Base-by-base conservation (phyloP, 768 basidiomycete species). In the Porphyrellus cyaneotinctus region DNA sequence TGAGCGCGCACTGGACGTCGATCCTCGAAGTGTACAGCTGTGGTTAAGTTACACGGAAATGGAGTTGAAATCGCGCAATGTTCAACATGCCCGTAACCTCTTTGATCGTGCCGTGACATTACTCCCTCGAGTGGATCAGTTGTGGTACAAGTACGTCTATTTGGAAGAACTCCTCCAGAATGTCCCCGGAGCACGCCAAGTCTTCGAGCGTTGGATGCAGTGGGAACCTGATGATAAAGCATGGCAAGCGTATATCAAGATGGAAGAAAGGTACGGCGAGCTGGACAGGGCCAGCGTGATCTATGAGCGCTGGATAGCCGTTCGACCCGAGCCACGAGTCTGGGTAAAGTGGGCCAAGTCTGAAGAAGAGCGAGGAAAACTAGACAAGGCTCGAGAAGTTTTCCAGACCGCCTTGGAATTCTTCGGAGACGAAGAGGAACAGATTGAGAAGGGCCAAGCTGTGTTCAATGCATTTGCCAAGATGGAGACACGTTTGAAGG, bases 211-310 rank as follows among this genome's bases (percentile, higher is more conserved):
- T 42, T 99, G 97, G 97, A 95, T 98, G 93, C 83, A 91, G 59
- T 98, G 97, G 97, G 97, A 98, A 67, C 97, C 97, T 1, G 95
- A 98, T 63, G 97, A 98, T 81, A 97, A 97, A 75, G 94, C 95
- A 4, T 99, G 95, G 95, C 91, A 94, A 66, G 92, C 93, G n/a
- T 98, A 95, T 72, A 91, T 98, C 78, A 98, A 99, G 75, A 78
- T 98, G 68, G 97, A 99, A 74, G 85, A 88, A 65, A 81, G 97
- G 47, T 99, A 98, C 67, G 77, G 84, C 51, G 97, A 99, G 70
- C 72, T 84, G 20, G 97, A 97, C 61, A 79, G 97, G 10, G 95
- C 94, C 3, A 95, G 93, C 53, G 76, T 85, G 20, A 87, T 98
- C 32, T 97, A 95, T 66, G 95, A 98, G 64, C 79, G 93, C 10